Evolutionary conservation across 1,139 yeast species (phyloP), one percentile per base, ranked within the genome.

Genomic region (Candida neerlandica): DNA sequence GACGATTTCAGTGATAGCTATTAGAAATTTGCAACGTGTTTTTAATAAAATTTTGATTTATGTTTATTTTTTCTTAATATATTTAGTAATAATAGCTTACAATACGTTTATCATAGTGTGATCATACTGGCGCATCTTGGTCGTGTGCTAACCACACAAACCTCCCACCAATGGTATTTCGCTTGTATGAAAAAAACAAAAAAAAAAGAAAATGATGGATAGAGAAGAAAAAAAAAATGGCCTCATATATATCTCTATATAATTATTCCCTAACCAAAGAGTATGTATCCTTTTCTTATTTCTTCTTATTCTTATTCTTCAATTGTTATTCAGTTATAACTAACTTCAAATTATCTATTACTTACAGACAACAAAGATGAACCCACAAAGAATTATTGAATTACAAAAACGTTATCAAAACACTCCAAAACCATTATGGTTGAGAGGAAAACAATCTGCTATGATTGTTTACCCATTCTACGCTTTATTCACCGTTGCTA

Each of bases 401-500:
- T 75, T 85, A 70, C 95, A 87, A 78, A 86, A 80, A 73, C 73
- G 81, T 61, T 87, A 84, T 80, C 95, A 87, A 75, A 66, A 74
- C 61, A 80, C 92, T 57, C 73, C 79, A 66, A 82, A 85, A 73
- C 87, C 85, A 64, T 79, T 87, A 69, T 86, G 89, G 90, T 75
- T 84, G 78, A 84, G 86, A 80, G 80, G 80, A 44, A 69, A 76
- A 58, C 85, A 92, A 75, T 84, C 97, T 60, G 89, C 89, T 76
- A 75, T 81, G 65, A 75, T 86, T 69, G 81, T 91, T 61, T 89
- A 87, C 75, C 97, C 97, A 69, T 92, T 86, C 83, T 89, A 84
- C 79, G 95, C 91, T 59, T 77, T 89, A 59, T 88, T 91, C 77
- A 78, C 92, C 56, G 78, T 86, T 55, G 77, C 91, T 60, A 80